Evolutionary conservation across 1,284 basidiomycete species (phyloP).

Genomic region (Polyporus tsugae): DNA sequence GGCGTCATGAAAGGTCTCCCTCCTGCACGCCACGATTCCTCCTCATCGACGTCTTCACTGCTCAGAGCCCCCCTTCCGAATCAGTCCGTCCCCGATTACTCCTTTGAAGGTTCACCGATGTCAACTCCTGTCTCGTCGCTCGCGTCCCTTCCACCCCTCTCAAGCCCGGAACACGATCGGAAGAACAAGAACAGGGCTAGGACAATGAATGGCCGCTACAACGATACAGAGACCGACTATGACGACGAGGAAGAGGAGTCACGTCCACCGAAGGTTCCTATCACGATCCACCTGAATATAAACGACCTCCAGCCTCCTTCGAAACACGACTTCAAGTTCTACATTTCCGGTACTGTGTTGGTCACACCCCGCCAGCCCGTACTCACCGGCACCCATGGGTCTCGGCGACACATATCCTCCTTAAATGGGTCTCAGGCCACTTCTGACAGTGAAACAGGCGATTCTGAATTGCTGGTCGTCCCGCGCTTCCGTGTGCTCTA

Average conservation of each 20-base stretch:
- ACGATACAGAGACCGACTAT: slow-evolving; percentile 37
- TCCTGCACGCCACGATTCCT: slow-evolving; percentile 48
- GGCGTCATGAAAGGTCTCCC: slow-evolving; percentile 34
- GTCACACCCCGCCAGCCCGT: slow-evolving; percentile 54
- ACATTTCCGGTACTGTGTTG: slow-evolving; percentile 69
- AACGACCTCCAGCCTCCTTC: slow-evolving; percentile 73
- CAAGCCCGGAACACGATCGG: slow-evolving; percentile 45
- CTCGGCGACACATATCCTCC: slow-evolving; percentile 29
- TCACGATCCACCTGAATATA: slow-evolving; percentile 81
- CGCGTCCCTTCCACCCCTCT: slow-evolving; percentile 55
- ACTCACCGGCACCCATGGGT: slow-evolving; percentile 31
- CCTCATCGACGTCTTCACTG: slow-evolving; percentile 61
- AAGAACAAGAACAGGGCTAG: slow-evolving; percentile 42
- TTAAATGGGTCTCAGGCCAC: slow-evolving; percentile 27
- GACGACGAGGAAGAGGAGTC: slow-evolving; percentile 33
- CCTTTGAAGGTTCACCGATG: slow-evolving; percentile 63
- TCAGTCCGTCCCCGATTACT: slow-evolving; percentile 70
- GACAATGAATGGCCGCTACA: slow-evolving; percentile 37
- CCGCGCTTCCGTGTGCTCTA: slow-evolving; percentile 75
- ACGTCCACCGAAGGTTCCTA: slow-evolving; percentile 58
- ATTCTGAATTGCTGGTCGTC: slow-evolving; percentile 58
- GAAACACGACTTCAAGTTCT: slow-evolving; percentile 70
- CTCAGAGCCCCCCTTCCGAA: slow-evolving; percentile 75
- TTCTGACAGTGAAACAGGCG: slow-evolving; percentile 44
- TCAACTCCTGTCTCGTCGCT: slow-evolving; percentile 65